phyloP scores from a whole-genome alignment of 2,329 filamentous ascomycete genomes.

The Aspergillus sp. region DNA sequence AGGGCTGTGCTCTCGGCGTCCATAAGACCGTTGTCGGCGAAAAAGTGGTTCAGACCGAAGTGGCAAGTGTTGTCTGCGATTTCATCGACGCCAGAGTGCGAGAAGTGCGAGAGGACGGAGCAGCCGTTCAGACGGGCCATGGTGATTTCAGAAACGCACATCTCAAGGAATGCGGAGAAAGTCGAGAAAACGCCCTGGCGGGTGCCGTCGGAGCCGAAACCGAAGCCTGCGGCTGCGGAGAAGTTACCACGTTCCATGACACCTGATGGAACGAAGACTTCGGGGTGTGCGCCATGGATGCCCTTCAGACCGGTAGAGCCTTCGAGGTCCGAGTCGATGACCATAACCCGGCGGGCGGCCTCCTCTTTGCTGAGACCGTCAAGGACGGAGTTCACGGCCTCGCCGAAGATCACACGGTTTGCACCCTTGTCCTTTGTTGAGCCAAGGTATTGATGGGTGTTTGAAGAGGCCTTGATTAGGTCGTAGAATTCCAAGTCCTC shows the following conservation, averaged over 20 bases:
- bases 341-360: conserved; percentile 30
- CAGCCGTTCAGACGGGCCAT: conserved; percentile 35
- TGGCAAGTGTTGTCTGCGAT: conserved; percentile 39
- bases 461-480: conserved; percentile 24
- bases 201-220: conserved; percentile 29
- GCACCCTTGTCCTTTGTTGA: conserved; percentile 30
- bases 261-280: conserved; percentile 33
- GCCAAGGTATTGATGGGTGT: conserved; percentile 28
- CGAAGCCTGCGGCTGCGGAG: conserved; percentile 35
- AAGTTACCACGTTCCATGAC: conserved; percentile 39
- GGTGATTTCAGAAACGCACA: conserved; percentile 36
- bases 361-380: conserved; percentile 32
- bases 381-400: conserved; percentile 32
- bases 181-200: conserved; percentile 36
- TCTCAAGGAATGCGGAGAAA: conserved; percentile 36
- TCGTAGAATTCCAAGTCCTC: conserved; percentile 30
- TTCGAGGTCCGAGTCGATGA: conserved; percentile 36
- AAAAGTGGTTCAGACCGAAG: conserved; percentile 37
- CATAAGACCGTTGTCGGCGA: conserved; percentile 35
- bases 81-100: conserved; percentile 35
- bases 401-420: conserved; percentile 35
- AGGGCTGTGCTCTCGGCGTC: conserved; percentile 29
- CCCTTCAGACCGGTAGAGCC: conserved; percentile 35
- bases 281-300: conserved; percentile 30
- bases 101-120: conserved; percentile 35